phyloP scores from a whole-genome alignment of 257 asterid species.

The Scutellaria barbata region DNA sequence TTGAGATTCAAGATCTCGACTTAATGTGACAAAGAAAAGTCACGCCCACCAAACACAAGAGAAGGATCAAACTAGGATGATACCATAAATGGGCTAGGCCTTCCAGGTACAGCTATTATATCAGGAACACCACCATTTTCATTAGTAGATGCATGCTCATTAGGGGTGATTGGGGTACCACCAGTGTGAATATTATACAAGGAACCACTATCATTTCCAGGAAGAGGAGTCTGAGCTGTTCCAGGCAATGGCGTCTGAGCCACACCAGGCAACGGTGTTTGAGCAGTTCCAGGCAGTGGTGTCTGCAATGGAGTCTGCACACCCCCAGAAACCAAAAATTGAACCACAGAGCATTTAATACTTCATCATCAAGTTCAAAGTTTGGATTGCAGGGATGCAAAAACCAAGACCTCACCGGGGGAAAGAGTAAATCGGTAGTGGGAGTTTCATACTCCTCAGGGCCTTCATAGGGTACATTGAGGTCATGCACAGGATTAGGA shows the following conservation, averaged over 20 bases:
- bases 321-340: conserved; percentile 26
- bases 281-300: conserved; percentile 75
- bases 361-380: conserved; percentile 16
- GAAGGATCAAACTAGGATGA: conserved; percentile 6
- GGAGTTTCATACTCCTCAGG: conserved; percentile 97
- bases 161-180: conserved; percentile 89
- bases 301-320: conserved; percentile 74
- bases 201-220: conserved; percentile 76
- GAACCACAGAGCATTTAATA: conserved; percentile 7
- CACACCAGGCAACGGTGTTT: conserved; percentile 83
- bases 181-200: conserved; percentile 77
- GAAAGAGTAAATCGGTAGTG: conserved; percentile 91
- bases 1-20: conserved; percentile 16
- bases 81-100: conserved; percentile 90
- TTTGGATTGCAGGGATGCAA: neutral
- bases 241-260: conserved; percentile 79
- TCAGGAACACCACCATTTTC: conserved; percentile 63
- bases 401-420: conserved; percentile 69
- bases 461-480: conserved; percentile 94
- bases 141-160: conserved; percentile 59
- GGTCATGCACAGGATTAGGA: conserved; percentile 82
- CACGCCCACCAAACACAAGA: conserved; percentile 17
- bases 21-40: conserved; percentile 13
- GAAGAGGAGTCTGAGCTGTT: conserved; percentile 68
- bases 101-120: conserved; percentile 59